A percentile compares a stretch with the other conserved stretches of the same genome.
Conservation (phyloP, 345 rosid species). For the Ailanthus altissimus region DNA sequence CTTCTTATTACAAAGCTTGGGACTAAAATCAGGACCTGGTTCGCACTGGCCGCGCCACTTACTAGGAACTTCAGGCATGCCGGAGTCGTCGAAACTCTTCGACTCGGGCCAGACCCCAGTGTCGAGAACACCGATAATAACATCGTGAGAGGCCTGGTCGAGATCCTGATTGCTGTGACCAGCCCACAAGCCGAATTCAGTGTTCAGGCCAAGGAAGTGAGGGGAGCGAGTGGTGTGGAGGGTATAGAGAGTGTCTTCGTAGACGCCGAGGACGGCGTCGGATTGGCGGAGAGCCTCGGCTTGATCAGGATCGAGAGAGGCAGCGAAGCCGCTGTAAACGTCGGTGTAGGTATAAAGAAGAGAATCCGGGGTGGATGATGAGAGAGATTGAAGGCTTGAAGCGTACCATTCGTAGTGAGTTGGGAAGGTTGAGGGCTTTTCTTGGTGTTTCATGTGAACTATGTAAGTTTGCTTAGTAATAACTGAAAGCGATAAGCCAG, state of each 20-base stretch:
- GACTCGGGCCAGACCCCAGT: slow-evolving; percentile 95
- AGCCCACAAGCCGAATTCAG: slow-evolving; percentile 38
- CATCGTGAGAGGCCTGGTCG: slow-evolving; percentile 45
- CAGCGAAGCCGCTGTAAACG: slow-evolving; percentile 75
- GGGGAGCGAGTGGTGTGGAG: slow-evolving; percentile 91
- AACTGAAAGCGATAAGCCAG: background rate
- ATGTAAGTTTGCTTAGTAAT: slow-evolving; percentile 57
- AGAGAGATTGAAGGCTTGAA: slow-evolving; percentile 53
- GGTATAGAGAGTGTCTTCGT: slow-evolving; percentile 64
- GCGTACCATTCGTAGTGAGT: slow-evolving; percentile 78
- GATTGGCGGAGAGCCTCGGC: slow-evolving; percentile 52
- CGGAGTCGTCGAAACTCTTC: slow-evolving; percentile 57
- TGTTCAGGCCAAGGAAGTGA: slow-evolving; percentile 66
- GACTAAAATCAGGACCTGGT: slow-evolving; percentile 62
- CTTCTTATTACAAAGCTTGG: slow-evolving; percentile 70
- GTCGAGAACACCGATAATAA: slow-evolving; percentile 78
- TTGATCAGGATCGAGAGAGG: slow-evolving; percentile 54
- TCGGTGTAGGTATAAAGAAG: slow-evolving; percentile 67
- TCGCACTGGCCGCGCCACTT: slow-evolving; percentile 80
- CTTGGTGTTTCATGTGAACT: slow-evolving; percentile 64
- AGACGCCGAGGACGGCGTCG: slow-evolving; percentile 59
- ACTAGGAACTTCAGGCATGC: slow-evolving; percentile 66
- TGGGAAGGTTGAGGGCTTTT: slow-evolving; percentile 52
- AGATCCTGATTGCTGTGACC: slow-evolving; percentile 37
- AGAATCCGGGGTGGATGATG: slow-evolving; percentile 36